Conservation (phyloP, 495 filamentous ascomycete genomes). For the Neurospora sp. region DNA sequence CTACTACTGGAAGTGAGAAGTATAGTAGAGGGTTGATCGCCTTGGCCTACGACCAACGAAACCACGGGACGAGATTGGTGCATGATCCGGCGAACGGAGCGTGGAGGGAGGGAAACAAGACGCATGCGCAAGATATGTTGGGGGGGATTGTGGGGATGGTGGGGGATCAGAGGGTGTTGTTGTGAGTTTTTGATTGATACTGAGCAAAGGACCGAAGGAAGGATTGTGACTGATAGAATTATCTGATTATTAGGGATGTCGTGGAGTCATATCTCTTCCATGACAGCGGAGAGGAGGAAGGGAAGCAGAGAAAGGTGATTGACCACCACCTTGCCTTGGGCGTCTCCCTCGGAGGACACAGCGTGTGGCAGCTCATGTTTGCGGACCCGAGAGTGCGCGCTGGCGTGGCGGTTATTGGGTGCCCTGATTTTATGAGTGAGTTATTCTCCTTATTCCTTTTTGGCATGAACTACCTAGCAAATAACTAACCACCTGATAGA, state of each 20-base stretch:
- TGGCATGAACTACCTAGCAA: neutral
- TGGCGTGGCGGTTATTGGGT: constrained; percentile 74
- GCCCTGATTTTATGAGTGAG: constrained; percentile 69
- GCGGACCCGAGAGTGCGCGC: constrained; percentile 67
- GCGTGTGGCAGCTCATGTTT: constrained; percentile 72
- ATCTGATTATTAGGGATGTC: constrained; percentile 50
- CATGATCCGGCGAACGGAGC: constrained; percentile 50
- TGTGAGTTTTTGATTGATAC: constrained; percentile 12
- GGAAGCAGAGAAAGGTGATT: constrained; percentile 32
- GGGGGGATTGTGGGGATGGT: constrained; percentile 53
- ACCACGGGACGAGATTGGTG: constrained; percentile 70
- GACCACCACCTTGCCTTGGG: constrained; percentile 67
- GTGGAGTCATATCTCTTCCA: constrained; percentile 68
- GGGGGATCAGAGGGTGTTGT: constrained; percentile 48
- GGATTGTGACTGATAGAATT: neutral
- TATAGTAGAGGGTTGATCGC: constrained; percentile 53
- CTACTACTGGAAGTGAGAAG: neutral
- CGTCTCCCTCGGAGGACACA: constrained; percentile 79
- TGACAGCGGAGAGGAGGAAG: constrained; percentile 25
- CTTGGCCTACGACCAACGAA: constrained; percentile 78
- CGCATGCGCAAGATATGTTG: constrained; percentile 87
- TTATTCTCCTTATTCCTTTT: neutral
- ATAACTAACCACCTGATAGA: constrained; percentile 22
- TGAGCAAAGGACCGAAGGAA: neutral
- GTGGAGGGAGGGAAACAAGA: constrained; percentile 71